Percentiles rank a stretch among this genome's conserved stretches.
Evolutionary conservation across 129 eudicot species (phyloP).

Genomic region (Lactuca saligna): DNA sequence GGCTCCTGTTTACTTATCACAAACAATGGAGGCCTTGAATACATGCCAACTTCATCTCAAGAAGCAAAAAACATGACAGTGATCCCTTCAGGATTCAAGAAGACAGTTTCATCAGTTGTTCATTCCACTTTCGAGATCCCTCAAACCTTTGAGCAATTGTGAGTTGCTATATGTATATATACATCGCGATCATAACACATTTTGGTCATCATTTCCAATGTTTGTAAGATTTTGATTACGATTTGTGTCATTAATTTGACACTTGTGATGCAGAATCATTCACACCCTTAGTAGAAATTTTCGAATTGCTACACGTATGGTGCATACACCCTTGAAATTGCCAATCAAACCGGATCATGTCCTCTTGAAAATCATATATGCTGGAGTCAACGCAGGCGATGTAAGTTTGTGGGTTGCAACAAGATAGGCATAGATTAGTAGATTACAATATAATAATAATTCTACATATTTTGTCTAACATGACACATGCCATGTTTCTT

Average conservation of each 20-base stretch:
- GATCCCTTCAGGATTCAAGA: conserved; percentile 43
- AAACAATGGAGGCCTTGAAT: conserved; percentile 76
- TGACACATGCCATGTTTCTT: too few relatives aligned
- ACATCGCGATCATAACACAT: too few relatives aligned
- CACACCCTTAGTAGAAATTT: conserved; percentile 89
- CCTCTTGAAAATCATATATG: conserved; percentile 79
- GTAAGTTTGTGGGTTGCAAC: conserved; percentile 34
- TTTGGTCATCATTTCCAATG: too few relatives aligned
- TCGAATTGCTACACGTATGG: conserved; percentile 68
- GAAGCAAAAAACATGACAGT: conserved; percentile 67
- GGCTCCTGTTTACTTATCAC: conserved; percentile 91
- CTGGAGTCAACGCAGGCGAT: conserved; percentile 97
- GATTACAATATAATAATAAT: too few relatives aligned
- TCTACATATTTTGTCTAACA: too few relatives aligned
- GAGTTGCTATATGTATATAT: conserved; percentile 6
- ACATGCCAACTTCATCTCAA: conserved; percentile 89
- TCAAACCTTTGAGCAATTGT: conserved; percentile 76
- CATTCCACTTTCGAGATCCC: conserved; percentile 54
- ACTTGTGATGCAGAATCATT: conserved; percentile 54
- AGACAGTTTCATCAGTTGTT: conserved; percentile 34
- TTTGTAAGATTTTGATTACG: not conserved
- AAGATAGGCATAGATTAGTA: too few relatives aligned
- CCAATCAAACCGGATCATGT: conserved; percentile 77
- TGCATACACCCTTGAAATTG: conserved; percentile 53
- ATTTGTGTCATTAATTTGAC: conserved; percentile 15